A percentile compares a stretch with the other conserved stretches of the same genome.
These are phyloP conservation scores for Elongisporangium undulatum DNA, from an alignment of 352 stramenopile genomes.

Conservation along the genomic window DNA sequence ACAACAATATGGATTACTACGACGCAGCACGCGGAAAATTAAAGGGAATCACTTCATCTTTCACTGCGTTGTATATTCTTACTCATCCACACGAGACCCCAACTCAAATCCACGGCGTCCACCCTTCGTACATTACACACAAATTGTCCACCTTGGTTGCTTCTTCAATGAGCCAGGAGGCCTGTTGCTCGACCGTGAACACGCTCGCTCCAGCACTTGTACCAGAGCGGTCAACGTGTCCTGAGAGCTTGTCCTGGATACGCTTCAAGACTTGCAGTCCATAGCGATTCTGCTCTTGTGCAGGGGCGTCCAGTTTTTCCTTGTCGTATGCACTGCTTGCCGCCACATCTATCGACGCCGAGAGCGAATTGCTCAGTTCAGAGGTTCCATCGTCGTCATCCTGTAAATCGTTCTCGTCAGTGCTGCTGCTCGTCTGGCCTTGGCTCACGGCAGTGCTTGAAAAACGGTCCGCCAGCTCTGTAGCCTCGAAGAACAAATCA, in stretches of 20 bases:
- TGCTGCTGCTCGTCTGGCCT: constrained; percentile 10
- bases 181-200: constrained; percentile 68
- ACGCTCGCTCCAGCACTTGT: constrained; percentile 24
- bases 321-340: not conserved
- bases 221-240: constrained; percentile 33
- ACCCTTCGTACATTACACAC: constrained; percentile 88
- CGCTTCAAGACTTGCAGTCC: constrained; percentile 65
- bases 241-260: constrained; percentile 73
- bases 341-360: not conserved
- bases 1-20: too few species aligned
- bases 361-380: not conserved
- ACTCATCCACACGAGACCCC: not conserved
- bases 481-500: constrained; percentile 64
- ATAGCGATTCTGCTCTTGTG: constrained; percentile 38
- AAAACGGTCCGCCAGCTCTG: constrained; percentile 51
- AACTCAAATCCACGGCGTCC: constrained; percentile 84
- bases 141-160: constrained; percentile 80
- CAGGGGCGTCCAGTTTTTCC: not conserved
- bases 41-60: too few species aligned
- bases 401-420: not conserved
- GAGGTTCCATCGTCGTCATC: not conserved
- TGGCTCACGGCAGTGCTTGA: constrained; percentile 17
- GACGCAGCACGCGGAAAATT: too few species aligned
- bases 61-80: not conserved
- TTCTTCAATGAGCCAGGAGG: constrained; percentile 75